phyloP scores from a whole-genome alignment of 495 filamentous ascomycete genomes.

The Halenospora varia region DNA sequence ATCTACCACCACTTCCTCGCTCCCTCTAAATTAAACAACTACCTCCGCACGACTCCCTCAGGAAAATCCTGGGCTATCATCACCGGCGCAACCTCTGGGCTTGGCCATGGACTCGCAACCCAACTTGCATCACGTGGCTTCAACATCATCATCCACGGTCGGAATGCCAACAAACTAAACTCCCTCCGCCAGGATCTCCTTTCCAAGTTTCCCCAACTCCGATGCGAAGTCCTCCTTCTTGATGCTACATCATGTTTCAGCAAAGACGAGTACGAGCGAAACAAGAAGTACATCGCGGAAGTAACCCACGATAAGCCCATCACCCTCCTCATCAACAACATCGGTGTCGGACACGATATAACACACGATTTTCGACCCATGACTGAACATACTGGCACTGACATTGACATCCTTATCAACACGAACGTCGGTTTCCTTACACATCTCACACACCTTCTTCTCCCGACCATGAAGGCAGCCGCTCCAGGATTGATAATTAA shows the following conservation, averaged over 20 bases:
- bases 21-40: slow-evolving; percentile 5
- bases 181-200: slow-evolving; percentile 12
- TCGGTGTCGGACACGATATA: slow-evolving; percentile 30
- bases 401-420: slow-evolving; percentile 29
- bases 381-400: slow-evolving; percentile 16
- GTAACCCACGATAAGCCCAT: slow-evolving; percentile 27
- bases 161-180: slow-evolving; percentile 36
- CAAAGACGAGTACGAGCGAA: background rate
- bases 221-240: slow-evolving; percentile 26
- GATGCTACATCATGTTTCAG: slow-evolving; percentile 28
- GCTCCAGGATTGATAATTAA: slow-evolving; percentile 37
- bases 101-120: slow-evolving; percentile 27
- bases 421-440: slow-evolving; percentile 36
- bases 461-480: slow-evolving; percentile 30
- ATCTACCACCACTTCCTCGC: background rate
- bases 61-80: slow-evolving; percentile 42
- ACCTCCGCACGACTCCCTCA: background rate
- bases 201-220: slow-evolving; percentile 22
- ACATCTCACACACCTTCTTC: slow-evolving; percentile 38
- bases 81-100: slow-evolving; percentile 48
- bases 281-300: slow-evolving; percentile 22
- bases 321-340: slow-evolving; percentile 47
- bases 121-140: slow-evolving; percentile 32
- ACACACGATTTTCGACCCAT: slow-evolving; percentile 11
- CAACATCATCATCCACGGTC: slow-evolving; percentile 48